Base-by-base conservation (phyloP, 1,139 yeast genomes). In the Hemisphaericaspora lyxosophila region DNA sequence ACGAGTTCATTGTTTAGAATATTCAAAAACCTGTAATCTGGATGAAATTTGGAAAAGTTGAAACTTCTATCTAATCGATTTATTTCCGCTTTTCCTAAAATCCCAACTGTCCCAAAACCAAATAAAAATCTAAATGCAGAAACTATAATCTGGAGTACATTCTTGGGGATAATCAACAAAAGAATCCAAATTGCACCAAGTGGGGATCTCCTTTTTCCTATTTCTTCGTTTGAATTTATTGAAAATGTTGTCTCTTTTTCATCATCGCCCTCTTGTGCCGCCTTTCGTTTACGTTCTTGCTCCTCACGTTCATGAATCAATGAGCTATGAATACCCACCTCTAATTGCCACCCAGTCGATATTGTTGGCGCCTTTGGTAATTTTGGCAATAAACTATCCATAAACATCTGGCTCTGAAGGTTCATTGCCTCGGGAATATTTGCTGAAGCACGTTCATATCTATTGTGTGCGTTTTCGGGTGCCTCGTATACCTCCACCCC, bases 111-210 rank as follows among this genome's bases (percentile, higher is more conserved):
- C 39, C 48, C 55, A 38, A 42, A 55, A 25, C 53, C 70, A 57
- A 57, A 67, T 13, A 75, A 43, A 26, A 59, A 45, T 29, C 51
- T 62, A 36, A 66, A 57, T 5, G 74, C 49, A 6, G 75, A 61
- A 40, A 66, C 50, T 12, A 70, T 44, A 31, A 66, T 32, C 31
- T 55, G 57, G 25, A 70, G 49, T 1, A 78, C 38, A 2, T 73
- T 52, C 46, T 60, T 67, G 2, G 83, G 83, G 18, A 78, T 57
- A 17, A 76, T 47, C 48, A 76, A 55, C 8, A 78, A 47, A 7
- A 77, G 54, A 37, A 75, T 59, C 63, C 79, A 63, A 20, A 75
- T 49, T 2, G 73, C 60, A 17, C 50, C 46, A 16, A 41, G 50
- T 7, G 40, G 58, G 18, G 43, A 33, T 17, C 12, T 28, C 26